Percentiles rank a stretch among this genome's conserved stretches.
phyloP scores from a whole-genome alignment of 768 basidiomycete species.

The Atractiella rhizophila region DNA sequence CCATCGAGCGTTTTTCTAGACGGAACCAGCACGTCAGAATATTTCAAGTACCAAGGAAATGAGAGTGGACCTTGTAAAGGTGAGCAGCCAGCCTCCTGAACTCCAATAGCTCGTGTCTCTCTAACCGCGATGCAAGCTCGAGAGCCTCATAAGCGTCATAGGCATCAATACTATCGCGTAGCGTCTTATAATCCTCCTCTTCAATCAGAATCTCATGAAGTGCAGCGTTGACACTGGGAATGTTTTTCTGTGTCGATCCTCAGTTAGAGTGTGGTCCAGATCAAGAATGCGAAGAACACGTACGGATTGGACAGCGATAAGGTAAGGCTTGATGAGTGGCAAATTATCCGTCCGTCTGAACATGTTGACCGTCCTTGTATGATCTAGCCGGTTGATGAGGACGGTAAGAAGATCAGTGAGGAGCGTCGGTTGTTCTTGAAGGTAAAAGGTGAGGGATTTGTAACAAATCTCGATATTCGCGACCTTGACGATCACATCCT shows the following conservation, averaged over 20 bases:
- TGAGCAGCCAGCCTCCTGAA: constrained; percentile 85
- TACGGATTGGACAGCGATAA: constrained; percentile 86
- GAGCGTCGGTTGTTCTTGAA: constrained; percentile 74
- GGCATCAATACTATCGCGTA: constrained; percentile 91
- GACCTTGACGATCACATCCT: constrained; percentile 84
- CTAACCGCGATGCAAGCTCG: constrained; percentile 54
- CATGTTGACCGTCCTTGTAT: constrained; percentile 78
- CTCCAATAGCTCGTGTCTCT: constrained; percentile 73
- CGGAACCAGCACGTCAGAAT: too few relatives aligned
- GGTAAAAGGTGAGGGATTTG: constrained; percentile 79
- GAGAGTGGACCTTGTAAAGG: constrained; percentile 52
- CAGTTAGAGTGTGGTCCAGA: neutral
- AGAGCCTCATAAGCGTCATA: constrained; percentile 95
- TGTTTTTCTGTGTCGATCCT: constrained; percentile 41
- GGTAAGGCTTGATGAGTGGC: constrained; percentile 73
- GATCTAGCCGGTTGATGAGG: constrained; percentile 80
- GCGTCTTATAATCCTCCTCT: constrained; percentile 93
- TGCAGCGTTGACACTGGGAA: constrained; percentile 90
- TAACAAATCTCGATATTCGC: constrained; percentile 98
- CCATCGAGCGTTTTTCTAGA: constrained; percentile 90
- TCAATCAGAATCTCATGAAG: constrained; percentile 96
- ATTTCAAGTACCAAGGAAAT: neutral
- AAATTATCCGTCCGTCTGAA: constrained; percentile 71
- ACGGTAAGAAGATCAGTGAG: constrained; percentile 80
- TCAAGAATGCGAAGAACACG: constrained; percentile 16